A percentile compares a stretch with the other conserved stretches of the same genome.
phyloP scores from a whole-genome alignment of 2,329 filamentous ascomycete genomes.

The Aureobasidium namibiae region DNA sequence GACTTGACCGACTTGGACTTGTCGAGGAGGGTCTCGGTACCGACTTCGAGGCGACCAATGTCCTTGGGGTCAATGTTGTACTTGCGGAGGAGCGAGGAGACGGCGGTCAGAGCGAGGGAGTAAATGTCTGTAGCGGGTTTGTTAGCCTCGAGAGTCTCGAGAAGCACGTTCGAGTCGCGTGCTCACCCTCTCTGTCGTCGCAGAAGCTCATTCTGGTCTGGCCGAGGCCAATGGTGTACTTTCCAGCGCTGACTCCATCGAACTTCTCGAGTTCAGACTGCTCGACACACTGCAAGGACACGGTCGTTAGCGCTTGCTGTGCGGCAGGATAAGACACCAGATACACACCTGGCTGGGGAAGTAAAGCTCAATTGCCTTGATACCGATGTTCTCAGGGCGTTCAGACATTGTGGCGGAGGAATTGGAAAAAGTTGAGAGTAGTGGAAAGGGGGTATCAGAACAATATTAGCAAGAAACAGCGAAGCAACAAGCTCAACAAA shows the following conservation, averaged over 20 bases:
- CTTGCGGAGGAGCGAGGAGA: constrained; percentile 44
- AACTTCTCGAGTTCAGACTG: constrained; percentile 47
- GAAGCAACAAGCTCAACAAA: constrained; percentile 9
- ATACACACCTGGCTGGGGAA: constrained; percentile 43
- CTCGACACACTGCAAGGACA: constrained; percentile 41
- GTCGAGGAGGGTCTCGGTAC: constrained; percentile 47
- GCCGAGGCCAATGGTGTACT: constrained; percentile 48
- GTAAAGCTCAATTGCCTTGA: constrained; percentile 49
- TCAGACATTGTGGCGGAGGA: constrained; percentile 30
- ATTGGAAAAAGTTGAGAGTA: neutral
- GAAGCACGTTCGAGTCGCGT: constrained; percentile 9
- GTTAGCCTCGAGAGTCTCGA: neutral
- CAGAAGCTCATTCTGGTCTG: constrained; percentile 50
- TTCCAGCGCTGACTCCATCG: constrained; percentile 44
- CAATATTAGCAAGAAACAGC: constrained; percentile 8
- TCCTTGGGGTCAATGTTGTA: constrained; percentile 44
- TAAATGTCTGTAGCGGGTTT: constrained; percentile 40
- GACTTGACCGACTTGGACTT: constrained; percentile 50
- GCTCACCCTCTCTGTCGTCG: constrained; percentile 43
- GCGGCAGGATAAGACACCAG: neutral
- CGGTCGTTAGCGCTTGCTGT: constrained; percentile 15
- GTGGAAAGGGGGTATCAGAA: neutral
- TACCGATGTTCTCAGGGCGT: constrained; percentile 43
- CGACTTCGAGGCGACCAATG: constrained; percentile 46
- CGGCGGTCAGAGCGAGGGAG: constrained; percentile 44